Evolutionary conservation across 2,329 filamentous ascomycete genomes (phyloP), one percentile per base, ranked within the genome.

Genomic region (Lecanicillium sp.): DNA sequence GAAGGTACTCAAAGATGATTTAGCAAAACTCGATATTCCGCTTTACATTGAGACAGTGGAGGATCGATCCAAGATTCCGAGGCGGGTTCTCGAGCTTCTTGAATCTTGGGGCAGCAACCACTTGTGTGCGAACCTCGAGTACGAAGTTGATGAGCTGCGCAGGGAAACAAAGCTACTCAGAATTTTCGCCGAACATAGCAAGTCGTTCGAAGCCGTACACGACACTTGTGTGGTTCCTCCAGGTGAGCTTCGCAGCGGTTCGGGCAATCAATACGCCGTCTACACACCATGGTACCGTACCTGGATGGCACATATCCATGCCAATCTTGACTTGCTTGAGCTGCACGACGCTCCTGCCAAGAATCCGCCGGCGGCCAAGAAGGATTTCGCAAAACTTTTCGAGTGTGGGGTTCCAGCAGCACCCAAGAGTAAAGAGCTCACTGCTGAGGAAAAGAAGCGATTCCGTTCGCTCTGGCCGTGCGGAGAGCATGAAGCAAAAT

Each of bases 111-210:
- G 78, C 0, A 84, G 80, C 1, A 83, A 74, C 41, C 86, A 93
- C 58, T 55, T 95, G 2, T 94, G 82, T 58, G 82, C 86, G 40
- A 95, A 95, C 60, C 80, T 90, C 49, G 90, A 95, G 62, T 95
- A 95, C 58, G 90, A 95, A 63, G 88, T 94, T 0, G 90, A 96
- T 60, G 90, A 95, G 67, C 67, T 95, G 50, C 74, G 90, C 36
- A 75, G 90, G 5, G 90, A 96, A 58, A 80, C 82, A 1, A 72
- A 71, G 23, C 67, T 95, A 58, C 74, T 87, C 1, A 74, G 70
- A 23, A 63, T 73, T 33, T 78, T 84, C 51, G 66, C 84, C 1
- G 73, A 81, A 14, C 77, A 76, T 11, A 83, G 79, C 0, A 78
- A 91, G 39, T 73, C 77, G 2, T 82, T 94, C 55, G 75, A 83